Evolutionary conservation across 2,329 filamentous ascomycete genomes (phyloP), one percentile per base, ranked within the genome.

Genomic region (Hansfordia pulvinata): DNA sequence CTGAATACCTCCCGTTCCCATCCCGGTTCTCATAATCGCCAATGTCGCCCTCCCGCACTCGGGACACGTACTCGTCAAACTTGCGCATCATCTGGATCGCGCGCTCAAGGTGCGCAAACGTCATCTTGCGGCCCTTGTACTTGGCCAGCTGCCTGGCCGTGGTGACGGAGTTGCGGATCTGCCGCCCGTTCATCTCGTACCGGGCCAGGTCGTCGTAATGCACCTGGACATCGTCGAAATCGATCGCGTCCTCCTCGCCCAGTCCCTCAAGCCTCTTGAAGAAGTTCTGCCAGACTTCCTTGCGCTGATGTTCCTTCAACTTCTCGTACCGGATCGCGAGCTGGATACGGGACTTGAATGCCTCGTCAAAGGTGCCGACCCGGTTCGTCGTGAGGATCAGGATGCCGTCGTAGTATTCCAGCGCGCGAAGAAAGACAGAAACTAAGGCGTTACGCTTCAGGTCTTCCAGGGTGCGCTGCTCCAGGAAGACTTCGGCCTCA

Each of bases 381-480:
- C 56, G 47, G 16, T 57, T 53, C 10, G 47, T 46, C 2, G 58
- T 60, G 0, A 59, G 43, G 30, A 59, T 50, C 4, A 54, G 38
- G 29, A 60, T 53, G 19, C 56, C 56, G 10, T 49, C 38, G 27
- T 56, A 58, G 31, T 58, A 58, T 17, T 56, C 49, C 3, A 60
- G 37, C 6, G 43, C 42, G 10, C 53, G 47, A 10, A 60, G 43
- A 25, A 53, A 47, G 8, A 50, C 48, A 1, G 38, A 40, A 2
- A 39, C 40, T 1, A 41, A 29, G 1, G 36, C 36, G 15, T 44
- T 43, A 1, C 40, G 33, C 2, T 36, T 16, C 3, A 41, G 35
- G 17, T 40, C 30, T 10, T 19, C 15, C 2, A 35, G 17, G 2
- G 25, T 33, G 4, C 40, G 25, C 20, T 42, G 27, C 21, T 40